A percentile compares a stretch with the other conserved stretches of the same genome.
Evolutionary conservation across 1,139 yeast species (phyloP).

Genomic region (Protomyces inouyei): DNA sequence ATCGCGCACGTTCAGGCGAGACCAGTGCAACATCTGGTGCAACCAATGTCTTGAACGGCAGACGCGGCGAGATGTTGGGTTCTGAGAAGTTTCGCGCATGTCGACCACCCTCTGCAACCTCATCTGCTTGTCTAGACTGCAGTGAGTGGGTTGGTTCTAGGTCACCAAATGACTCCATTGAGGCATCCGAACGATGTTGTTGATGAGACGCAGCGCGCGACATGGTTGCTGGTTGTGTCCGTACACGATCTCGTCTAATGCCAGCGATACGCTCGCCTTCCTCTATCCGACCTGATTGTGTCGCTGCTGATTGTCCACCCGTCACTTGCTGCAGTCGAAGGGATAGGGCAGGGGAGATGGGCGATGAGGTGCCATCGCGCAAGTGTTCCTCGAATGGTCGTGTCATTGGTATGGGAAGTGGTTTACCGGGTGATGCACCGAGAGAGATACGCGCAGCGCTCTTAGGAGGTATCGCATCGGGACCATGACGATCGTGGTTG

Average conservation of each 20-base stretch:
- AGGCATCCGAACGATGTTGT: neutral
- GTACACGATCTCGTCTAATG: slow-evolving; percentile 12
- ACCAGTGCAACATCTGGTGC: neutral
- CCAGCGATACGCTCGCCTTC: slow-evolving; percentile 12
- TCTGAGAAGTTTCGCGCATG: neutral
- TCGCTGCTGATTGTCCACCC: slow-evolving; percentile 1
- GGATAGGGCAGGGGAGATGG: slow-evolving; percentile 24
- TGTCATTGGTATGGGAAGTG: slow-evolving; percentile 7
- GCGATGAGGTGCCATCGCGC: slow-evolving; percentile 20
- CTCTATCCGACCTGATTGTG: neutral
- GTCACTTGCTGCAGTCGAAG: slow-evolving; percentile 18
- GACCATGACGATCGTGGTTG: neutral
- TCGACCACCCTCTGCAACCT: neutral
- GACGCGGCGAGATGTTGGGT: neutral
- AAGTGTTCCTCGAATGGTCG: neutral
- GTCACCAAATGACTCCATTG: neutral
- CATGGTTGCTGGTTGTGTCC: neutral
- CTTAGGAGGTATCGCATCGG: neutral
- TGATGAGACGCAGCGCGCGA: neutral
- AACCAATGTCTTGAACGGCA: neutral
- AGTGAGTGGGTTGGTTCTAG: neutral
- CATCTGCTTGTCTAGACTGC: neutral
- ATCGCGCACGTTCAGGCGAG: neutral
- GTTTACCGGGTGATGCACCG: neutral
- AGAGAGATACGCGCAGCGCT: neutral